Base-by-base conservation (phyloP, 2,329 filamentous ascomycete genomes). In the Metarhizium album region DNA sequence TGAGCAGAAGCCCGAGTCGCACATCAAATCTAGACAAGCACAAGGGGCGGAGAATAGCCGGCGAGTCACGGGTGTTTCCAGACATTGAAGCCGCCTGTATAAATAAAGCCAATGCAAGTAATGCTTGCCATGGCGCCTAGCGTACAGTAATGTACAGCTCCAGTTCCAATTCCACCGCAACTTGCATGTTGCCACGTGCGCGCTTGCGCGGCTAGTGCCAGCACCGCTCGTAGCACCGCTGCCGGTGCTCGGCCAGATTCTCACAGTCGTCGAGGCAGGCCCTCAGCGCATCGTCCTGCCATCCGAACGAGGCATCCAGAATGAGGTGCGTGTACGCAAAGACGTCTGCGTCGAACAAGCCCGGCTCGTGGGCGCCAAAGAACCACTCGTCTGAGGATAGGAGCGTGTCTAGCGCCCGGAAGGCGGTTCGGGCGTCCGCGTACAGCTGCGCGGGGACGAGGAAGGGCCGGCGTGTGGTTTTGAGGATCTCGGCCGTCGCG, bases 271-370 rank as follows among this genome's bases (percentile, higher is more conserved):
- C 67, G 52, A 95, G 62, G 47, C 78, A 69, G 50, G 76, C 73
- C 14, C 66, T 72, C 48, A 95, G 68, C 49, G 74, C 71, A 53
- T 75, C 76, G 51, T 87, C 80, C 52, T 70, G 72, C 86, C 87
- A 90, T 1, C 68, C 72, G 56, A 89, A 55, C 7, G 54, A 54
- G 60, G 82, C 75, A 53, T 86, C 81, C 48, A 95, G 68, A 48
- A 97, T 72, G 47, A 95, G 71, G 65, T 94, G 82, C 0, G 87
- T 90, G 67, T 96, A 98, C 3, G 89, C 83, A 69, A 96, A 97
- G 2, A 97, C 80, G 49, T 81, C 82, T 6, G 91, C 90, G 68
- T 98, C 93, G 59, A 97, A 91, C 23, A 91, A 62, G 0, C 83
- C 81, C 0, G 91, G 88, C 63, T 29, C 66, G 47, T 52, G 65